Evolutionary conservation across 2,329 filamentous ascomycete species (phyloP), one percentile per base, ranked within the genome.

Genomic region (Paradendryphiella salina): DNA sequence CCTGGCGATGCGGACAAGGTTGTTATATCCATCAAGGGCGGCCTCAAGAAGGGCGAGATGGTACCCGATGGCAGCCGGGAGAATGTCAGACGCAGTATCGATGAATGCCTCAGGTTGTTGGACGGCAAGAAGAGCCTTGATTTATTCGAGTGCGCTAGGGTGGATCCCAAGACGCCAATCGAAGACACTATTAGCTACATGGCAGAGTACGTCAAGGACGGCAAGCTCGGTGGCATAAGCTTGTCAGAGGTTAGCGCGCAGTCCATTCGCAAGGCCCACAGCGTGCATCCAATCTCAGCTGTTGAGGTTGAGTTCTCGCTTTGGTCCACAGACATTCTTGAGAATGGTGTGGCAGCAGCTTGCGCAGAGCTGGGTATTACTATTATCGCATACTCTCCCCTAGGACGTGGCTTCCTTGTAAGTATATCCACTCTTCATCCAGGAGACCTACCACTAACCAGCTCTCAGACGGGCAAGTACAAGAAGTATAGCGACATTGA

Each of bases 371-470:
- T 87, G 37, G 75, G 78, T 38, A 90, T 93, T 52, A 85, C 87
- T 0, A 75, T 92, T 39, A 73, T 90, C n/a, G 70, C 70, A 3
- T 92, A 90, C 73, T 86, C 85, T 36, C 88, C 89, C 1, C 76
- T 91, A 0, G 85, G 87, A 4, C 76, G 82, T 20, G 84, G 84
- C 1, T 80, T 83, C 73, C 61, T 76, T 66, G 74, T 64, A 70
- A 71, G 65, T 18, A 18, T n/a, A 28, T 3, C 18, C 10, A n/a
- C 14, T 34, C 13, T 32, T 10, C n/a, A 15, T 2, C 5, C 3
- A 9, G 11, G 9, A 1, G 11, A 29, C 26, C 20, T 6, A 38
- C 34, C n/a, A 42, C 67, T 71, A 26, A 71, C 47, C 18, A 1
- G 11, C 60, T 15, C 31, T 45, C 18, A 82, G 66, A 70, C 69